Evolutionary conservation across 257 asterid species (phyloP).

Genomic region (Catharanthus roseus): DNA sequence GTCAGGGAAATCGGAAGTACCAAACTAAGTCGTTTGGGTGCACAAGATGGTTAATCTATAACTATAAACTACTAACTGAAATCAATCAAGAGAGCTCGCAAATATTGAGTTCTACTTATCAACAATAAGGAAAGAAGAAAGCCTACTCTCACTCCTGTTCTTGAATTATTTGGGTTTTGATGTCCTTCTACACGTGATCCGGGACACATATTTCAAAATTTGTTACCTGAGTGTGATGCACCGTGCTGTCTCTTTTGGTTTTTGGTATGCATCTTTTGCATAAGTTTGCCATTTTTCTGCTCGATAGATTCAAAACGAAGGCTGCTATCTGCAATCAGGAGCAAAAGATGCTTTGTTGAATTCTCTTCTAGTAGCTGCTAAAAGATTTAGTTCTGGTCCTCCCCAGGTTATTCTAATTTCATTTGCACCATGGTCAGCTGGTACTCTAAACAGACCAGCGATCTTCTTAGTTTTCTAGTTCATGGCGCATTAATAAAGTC

Average conservation of each 20-base stretch:
- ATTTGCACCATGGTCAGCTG: conserved; percentile 6
- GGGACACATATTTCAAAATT: neutral
- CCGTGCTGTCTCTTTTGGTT: neutral
- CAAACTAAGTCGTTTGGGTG: neutral
- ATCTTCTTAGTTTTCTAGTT: neutral
- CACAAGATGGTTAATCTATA: neutral
- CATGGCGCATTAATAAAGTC: neutral
- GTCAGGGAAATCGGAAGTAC: neutral
- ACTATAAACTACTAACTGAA: no score
- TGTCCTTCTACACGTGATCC: neutral
- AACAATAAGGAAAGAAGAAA: neutral
- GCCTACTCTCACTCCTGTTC: neutral
- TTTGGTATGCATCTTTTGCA: neutral
- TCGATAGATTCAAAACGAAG: conserved; percentile 70
- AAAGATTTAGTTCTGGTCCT: conserved; percentile 75
- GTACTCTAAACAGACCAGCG: neutral
- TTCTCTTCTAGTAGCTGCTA: conserved; percentile 79
- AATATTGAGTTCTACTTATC: neutral
- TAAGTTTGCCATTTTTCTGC: neutral
- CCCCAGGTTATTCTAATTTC: conserved; percentile 54
- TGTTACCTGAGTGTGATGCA: neutral
- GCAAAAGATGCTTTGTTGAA: conserved; percentile 69
- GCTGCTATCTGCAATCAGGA: conserved; percentile 50
- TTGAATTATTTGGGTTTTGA: neutral
- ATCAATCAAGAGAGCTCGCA: no score